Conservation (phyloP, 2,329 filamentous ascomycete species). For the Stagonosporopsis tanaceti region DNA sequence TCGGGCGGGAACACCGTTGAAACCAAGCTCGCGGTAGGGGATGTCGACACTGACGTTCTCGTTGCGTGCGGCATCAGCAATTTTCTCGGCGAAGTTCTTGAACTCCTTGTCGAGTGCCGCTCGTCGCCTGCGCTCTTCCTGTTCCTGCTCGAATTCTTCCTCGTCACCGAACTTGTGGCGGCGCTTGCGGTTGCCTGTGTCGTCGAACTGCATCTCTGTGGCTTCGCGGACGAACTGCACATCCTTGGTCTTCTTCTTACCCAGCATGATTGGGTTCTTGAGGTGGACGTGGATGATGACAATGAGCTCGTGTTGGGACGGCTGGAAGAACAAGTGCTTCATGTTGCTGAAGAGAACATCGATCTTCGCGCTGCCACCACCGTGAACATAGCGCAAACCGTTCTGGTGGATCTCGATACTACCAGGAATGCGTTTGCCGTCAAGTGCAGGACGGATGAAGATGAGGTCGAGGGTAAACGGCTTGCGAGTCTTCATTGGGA, state of each 20-base stretch:
- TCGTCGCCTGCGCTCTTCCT: slow-evolving; percentile 90
- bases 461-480: slow-evolving; percentile 91
- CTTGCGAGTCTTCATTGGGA: slow-evolving; percentile 92
- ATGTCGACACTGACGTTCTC: slow-evolving; percentile 94
- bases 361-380: slow-evolving; percentile 78
- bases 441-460: slow-evolving; percentile 92
- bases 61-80: slow-evolving; percentile 91
- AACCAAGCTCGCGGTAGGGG: slow-evolving; percentile 94
- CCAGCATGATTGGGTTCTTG: slow-evolving; percentile 97
- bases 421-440: slow-evolving; percentile 95
- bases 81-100: slow-evolving; percentile 96
- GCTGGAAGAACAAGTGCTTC: slow-evolving; percentile 98
- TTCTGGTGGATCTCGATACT: slow-evolving; percentile 98
- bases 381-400: slow-evolving; percentile 91
- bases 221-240: slow-evolving; percentile 98
- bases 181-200: slow-evolving; percentile 96
- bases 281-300: slow-evolving; percentile 98
- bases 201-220: slow-evolving; percentile 97
- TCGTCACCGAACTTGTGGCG: slow-evolving; percentile 98
- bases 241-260: slow-evolving; percentile 99
- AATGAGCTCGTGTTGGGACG: slow-evolving; percentile 93
- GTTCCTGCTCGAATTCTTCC: slow-evolving; percentile 97
- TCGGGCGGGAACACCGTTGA: slow-evolving; percentile 94
- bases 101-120: slow-evolving; percentile 95
- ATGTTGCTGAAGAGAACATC: slow-evolving; percentile 98